These are phyloP conservation scores for Vitis rupestris DNA, from an alignment of 164 flowering plant genomes.

Conservation along the genomic window DNA sequence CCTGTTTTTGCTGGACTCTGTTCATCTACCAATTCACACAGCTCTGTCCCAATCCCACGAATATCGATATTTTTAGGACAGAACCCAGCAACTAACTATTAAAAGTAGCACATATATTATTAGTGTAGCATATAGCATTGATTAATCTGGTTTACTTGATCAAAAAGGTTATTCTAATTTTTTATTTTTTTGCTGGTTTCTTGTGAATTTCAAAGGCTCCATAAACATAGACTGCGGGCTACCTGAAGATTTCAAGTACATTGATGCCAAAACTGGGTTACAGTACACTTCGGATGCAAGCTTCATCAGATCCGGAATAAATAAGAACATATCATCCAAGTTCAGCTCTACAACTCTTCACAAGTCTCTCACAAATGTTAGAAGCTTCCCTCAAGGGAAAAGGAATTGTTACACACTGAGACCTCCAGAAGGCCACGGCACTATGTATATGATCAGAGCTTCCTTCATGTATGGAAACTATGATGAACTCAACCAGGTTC, in stretches of 20 bases:
- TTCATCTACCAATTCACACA: too few species aligned
- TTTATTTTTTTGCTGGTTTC: not conserved
- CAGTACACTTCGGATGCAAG: constrained; percentile 15
- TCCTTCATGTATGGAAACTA: constrained; percentile 40
- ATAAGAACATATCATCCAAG: not conserved
- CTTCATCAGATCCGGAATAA: constrained; percentile 8
- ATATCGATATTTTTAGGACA: too few species aligned
- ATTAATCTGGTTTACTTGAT: not conserved
- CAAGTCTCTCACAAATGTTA: not conserved
- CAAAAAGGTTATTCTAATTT: too few species aligned
- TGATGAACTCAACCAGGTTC: constrained; percentile 24
- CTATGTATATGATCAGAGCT: constrained; percentile 11
- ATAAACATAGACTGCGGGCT: constrained; percentile 24
- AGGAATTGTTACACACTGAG: constrained; percentile 11
- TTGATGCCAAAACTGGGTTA: constrained; percentile 13
- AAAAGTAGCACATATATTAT: too few species aligned
- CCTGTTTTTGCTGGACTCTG: too few species aligned
- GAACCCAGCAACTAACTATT: too few species aligned
- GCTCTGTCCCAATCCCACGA: too few species aligned
- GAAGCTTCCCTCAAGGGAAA: constrained; percentile 17
- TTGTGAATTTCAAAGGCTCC: constrained; percentile 12
- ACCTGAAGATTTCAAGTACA: constrained; percentile 3
- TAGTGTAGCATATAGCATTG: not conserved
- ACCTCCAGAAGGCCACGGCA: not conserved
- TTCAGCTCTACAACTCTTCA: not conserved